These are phyloP conservation scores for Phtheirospermum japonicum DNA, from an alignment of 257 asterid genomes.

Conservation along the genomic window DNA sequence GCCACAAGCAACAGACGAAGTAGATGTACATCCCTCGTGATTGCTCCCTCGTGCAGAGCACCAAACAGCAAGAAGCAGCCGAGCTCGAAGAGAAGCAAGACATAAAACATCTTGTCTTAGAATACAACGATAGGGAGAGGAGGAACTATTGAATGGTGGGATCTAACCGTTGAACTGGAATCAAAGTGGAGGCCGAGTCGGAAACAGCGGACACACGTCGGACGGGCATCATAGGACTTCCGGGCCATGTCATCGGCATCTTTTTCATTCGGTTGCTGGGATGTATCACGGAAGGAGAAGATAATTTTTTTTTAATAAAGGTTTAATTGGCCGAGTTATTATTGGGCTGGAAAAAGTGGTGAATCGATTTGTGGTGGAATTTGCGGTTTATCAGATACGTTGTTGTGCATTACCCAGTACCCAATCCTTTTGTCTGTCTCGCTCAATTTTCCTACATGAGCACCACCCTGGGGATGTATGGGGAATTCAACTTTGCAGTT, in stretches of 20 bases:
- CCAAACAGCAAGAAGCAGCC: constrained; percentile 96
- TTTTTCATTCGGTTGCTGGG: constrained; percentile 84
- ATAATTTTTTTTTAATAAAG: constrained; percentile 29
- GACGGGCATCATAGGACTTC: constrained; percentile 54
- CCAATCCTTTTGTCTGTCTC: too few relatives aligned
- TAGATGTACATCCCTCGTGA: constrained; percentile 91
- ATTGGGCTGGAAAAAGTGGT: too few relatives aligned
- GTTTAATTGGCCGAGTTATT: too few relatives aligned
- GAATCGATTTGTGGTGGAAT: not conserved
- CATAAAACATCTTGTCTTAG: constrained; percentile 83
- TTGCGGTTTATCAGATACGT: not conserved
- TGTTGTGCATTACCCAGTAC: too few relatives aligned
- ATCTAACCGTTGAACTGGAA: constrained; percentile 54
- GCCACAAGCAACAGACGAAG: constrained; percentile 89
- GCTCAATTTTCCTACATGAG: too few relatives aligned
- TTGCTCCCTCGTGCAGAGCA: constrained; percentile 87
- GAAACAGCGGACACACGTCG: constrained; percentile 62
- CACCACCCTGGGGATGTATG: too few relatives aligned
- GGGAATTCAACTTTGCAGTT: too few relatives aligned
- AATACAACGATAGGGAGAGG: constrained; percentile 97
- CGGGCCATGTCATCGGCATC: constrained; percentile 67
- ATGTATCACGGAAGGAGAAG: constrained; percentile 73
- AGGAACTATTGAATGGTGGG: constrained; percentile 81
- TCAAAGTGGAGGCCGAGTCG: constrained; percentile 64
- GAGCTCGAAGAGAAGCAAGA: constrained; percentile 98